Evolutionary conservation across 1,139 yeast genomes (phyloP), one percentile per base, ranked within the genome.

Genomic region (Tardiomyces depauwii): DNA sequence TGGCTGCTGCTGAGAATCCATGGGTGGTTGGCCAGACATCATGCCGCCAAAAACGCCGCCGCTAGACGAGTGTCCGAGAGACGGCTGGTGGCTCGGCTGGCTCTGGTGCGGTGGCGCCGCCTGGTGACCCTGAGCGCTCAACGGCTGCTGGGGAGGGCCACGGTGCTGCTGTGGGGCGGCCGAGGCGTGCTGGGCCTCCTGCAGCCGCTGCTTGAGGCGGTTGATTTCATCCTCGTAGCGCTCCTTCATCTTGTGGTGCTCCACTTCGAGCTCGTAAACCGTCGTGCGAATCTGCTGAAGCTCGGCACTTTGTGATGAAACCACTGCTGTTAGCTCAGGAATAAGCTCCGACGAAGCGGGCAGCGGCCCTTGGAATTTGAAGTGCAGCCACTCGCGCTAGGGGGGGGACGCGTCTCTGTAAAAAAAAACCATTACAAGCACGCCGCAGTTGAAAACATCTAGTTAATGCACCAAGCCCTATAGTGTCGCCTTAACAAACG

Each of bases 251-350:
- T 87, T 86, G 56, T 95, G 75, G 68, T 91, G 97, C 42, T 95
- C 93, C 77, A 83, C 77, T 64, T 91, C 97, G 58, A 91, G 75
- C 63, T 91, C 97, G 61, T 82, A 88, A 44, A 91, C 95, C 16
- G 95, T 86, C 61, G 87, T 94, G 59, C 96, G 77, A 54, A 91
- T 89, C 64, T 86, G 95, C 62, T 88, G 93, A 80, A 91, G 82
- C 65, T 91, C 98, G 45, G 86, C 87, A 46, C 88, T 82, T 66
- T 91, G 97, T 67, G 88, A 96, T 62, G 79, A 82, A 62, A 87
- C 64, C 55, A 55, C 46, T 30, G 36, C 11, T 13, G 36, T 30
- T 30, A 27, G 30, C n/a, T n/a, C n/a, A n/a, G n/a, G n/a, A n/a
- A n/a, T n/a, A n/a, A n/a, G n/a, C n/a, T n/a, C n/a, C n/a, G n/a